Base-by-base conservation (phyloP, 306 rosid genomes). In the Gynostemma pentaphyllum region DNA sequence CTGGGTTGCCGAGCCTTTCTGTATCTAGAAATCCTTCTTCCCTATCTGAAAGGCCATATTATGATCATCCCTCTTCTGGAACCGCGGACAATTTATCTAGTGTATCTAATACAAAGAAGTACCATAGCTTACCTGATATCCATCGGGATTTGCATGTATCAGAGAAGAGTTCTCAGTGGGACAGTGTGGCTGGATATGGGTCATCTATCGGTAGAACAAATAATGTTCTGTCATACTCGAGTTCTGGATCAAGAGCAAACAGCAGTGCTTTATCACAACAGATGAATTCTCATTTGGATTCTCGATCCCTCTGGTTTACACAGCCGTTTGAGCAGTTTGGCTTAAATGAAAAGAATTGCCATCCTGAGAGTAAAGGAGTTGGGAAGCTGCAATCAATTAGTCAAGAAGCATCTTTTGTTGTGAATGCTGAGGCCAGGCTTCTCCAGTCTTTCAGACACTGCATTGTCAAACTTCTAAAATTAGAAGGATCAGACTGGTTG, bases 291-390 rank as follows among this genome's bases (percentile, higher is more conserved):
- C 78, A 72, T 79, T 76, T 66, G 24, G 82, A 68, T 45, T 40
- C 87, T 52, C 84, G 87, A 65, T 86, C 97, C 45, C 86, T 94
- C 70, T 94, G 97, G 97, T 78, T 83, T 63, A 79, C 81, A 74
- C 99, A 86, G 71, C 99, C 99, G 68, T 89, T 74, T 69, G 99
- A 88, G 82, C 94, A 84, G 72, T 94, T 94, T 75, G 95, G 94
- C 44, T 78, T 94, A 28, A 84, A 82, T 64, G 82, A 78, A 63
- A 87, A 68, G 42, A 72, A 19, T 71, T 74, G 47, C 62, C 52
- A 70, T 68, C 63, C 73, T 62, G 85, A 67, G 41, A 78, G 54
- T 41, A 82, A 75, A 71, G 82, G 80, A 50, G 62, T 69, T 39
- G 83, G 81, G 68, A 66, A 76, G 62, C 61, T 66, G 39, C 75